Evolutionary conservation across 164 flowering plant genomes (phyloP).

Genomic region (Buxus sempervirens): DNA sequence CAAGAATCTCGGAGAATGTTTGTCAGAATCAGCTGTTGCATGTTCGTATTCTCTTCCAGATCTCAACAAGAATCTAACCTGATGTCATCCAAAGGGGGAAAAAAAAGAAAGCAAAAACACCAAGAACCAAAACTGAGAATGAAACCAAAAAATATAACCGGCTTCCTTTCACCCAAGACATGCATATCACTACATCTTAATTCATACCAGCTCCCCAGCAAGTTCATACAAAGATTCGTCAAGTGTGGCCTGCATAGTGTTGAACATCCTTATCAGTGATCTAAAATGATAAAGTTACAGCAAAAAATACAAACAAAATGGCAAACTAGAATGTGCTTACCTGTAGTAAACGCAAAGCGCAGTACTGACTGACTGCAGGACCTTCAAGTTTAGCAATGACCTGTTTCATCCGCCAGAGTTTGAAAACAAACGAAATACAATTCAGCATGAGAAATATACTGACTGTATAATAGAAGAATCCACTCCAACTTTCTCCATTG

Average conservation of each 20-base stretch:
- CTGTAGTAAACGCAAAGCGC: conserved; percentile 91
- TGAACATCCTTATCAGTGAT: conserved; percentile 11
- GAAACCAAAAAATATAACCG: neutral
- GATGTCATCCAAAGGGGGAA: no score
- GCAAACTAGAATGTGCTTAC: conserved; percentile 28
- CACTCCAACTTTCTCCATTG: neutral
- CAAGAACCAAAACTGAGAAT: no score
- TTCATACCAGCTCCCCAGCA: conserved; percentile 95
- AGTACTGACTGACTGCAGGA: conserved; percentile 95
- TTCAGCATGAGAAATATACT: neutral
- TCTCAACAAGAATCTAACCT: conserved; percentile 96
- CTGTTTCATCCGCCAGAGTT: conserved; percentile 33
- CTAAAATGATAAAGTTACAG: neutral
- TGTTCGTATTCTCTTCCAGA: conserved; percentile 93
- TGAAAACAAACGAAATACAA: neutral
- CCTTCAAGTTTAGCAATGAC: conserved; percentile 99
- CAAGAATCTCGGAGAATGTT: conserved; percentile 76
- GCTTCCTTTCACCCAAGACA: neutral
- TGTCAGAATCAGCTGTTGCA: conserved; percentile 62
- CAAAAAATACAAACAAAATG: neutral
- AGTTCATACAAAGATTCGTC: conserved; percentile 97
- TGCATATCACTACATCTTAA: neutral
- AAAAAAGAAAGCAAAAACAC: no score
- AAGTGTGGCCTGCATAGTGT: conserved; percentile 74
- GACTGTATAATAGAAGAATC: neutral